Percentiles rank a stretch among this genome's conserved stretches.
phyloP scores from a whole-genome alignment of 2,329 filamentous ascomycete species.

The Corynespora cassiicola region DNA sequence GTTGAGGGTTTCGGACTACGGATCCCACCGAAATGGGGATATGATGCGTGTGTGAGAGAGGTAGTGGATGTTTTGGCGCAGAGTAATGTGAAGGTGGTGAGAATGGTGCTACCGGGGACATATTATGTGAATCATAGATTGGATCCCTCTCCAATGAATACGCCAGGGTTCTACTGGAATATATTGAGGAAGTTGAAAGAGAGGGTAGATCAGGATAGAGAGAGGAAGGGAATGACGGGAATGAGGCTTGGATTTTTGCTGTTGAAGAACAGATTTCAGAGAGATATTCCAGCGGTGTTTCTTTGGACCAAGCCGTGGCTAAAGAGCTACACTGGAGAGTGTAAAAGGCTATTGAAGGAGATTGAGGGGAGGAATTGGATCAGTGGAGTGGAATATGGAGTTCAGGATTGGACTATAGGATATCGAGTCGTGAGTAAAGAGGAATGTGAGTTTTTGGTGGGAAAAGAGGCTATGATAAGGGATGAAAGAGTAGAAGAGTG shows the following conservation, averaged over 20 bases:
- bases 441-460: too few relatives aligned
- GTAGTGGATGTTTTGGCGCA: too few relatives aligned
- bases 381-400: too few relatives aligned
- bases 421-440: too few relatives aligned
- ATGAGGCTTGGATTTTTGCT: not conserved
- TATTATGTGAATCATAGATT: too few relatives aligned
- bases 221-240: not conserved
- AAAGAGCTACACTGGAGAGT: conserved; percentile 1
- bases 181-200: not conserved
- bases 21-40: not conserved
- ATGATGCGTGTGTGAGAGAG: too few relatives aligned
- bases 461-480: too few relatives aligned
- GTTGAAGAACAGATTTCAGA: conserved; percentile 1
- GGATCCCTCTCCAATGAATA: not conserved
- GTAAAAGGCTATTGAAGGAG: not conserved
- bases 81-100: too few relatives aligned
- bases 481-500: too few relatives aligned
- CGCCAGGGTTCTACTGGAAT: not conserved
- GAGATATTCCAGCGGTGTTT: not conserved
- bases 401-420: too few relatives aligned
- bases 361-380: not conserved
- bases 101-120: too few relatives aligned
- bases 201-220: not conserved
- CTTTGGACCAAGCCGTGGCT: not conserved
- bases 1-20: not conserved